phyloP scores from a whole-genome alignment of 352 stramenopile genomes.

The Globisporangium acanthophoron region DNA sequence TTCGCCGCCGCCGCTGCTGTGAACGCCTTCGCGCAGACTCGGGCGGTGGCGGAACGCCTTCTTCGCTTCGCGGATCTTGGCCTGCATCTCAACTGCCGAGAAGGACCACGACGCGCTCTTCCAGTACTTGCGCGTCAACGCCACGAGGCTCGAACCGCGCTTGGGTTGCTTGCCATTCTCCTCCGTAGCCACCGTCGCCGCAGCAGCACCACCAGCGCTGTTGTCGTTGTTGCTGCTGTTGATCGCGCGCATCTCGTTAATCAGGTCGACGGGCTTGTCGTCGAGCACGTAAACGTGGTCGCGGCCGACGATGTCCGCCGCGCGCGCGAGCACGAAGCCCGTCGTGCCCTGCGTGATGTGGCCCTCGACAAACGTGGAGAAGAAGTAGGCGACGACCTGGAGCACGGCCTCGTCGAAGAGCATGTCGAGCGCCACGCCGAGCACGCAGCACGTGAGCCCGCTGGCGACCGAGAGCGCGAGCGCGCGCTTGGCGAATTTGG shows the following conservation, averaged over 20 bases:
- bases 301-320: conserved; percentile 10
- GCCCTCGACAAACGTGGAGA: conserved; percentile 10
- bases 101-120: conserved; percentile 17
- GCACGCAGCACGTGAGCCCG: conserved; percentile 20
- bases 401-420: conserved; percentile 21
- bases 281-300: conserved; percentile 11
- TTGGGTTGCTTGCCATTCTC: not conserved
- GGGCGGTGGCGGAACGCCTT: conserved; percentile 1
- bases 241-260: not conserved
- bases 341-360: conserved; percentile 10
- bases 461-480: conserved; percentile 17
- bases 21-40: conserved; percentile 4
- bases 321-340: conserved; percentile 5
- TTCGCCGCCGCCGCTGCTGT: not conserved
- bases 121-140: conserved; percentile 3
- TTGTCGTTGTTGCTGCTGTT: not conserved
- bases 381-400: conserved; percentile 19
- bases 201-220: too few species aligned
- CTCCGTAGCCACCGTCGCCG: too few species aligned
- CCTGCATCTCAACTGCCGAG: conserved; percentile 7
- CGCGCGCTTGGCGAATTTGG: conserved; percentile 18
- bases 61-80: conserved; percentile 9
- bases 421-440: conserved; percentile 21
- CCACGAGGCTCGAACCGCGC: conserved; percentile 3
- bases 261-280: not conserved